A percentile compares a stretch with the other conserved stretches of the same genome.
Evolutionary conservation across 352 stramenopile species (phyloP).

Genomic region (Thraustochytrium sp.): DNA sequence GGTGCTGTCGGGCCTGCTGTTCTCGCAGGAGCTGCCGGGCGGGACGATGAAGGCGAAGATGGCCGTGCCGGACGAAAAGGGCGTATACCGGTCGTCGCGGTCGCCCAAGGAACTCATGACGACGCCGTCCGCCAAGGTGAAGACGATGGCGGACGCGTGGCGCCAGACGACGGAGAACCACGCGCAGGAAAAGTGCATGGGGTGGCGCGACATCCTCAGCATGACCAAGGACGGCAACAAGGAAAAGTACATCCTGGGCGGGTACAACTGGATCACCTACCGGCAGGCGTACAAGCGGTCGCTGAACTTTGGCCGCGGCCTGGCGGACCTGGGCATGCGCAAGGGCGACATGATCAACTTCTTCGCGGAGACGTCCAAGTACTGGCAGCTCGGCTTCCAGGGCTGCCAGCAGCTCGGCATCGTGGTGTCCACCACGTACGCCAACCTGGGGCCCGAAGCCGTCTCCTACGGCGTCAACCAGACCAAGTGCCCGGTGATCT

Average conservation of each 20-base stretch:
- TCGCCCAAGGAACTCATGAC: not conserved
- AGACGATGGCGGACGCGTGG: constrained; percentile 16
- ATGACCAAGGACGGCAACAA: constrained; percentile 43
- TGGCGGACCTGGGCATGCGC: not conserved
- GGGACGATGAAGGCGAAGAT: not conserved
- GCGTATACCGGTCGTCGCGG: not conserved
- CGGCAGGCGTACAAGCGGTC: not conserved
- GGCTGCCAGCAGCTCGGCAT: not conserved
- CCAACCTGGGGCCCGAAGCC: constrained; percentile 42
- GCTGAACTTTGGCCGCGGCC: constrained; percentile 13
- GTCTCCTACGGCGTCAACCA: constrained; percentile 43
- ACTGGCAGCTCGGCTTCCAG: constrained; percentile 35
- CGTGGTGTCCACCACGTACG: constrained; percentile 40
- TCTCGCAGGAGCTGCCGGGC: not conserved
- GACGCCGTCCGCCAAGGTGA: not conserved
- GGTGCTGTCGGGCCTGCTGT: not conserved
- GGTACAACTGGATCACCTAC: constrained; percentile 42
- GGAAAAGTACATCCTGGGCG: constrained; percentile 12
- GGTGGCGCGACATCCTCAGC: constrained; percentile 35
- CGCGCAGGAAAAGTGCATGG: constrained; percentile 15
- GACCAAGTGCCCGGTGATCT: constrained; percentile 38
- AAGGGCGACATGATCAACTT: constrained; percentile 38
- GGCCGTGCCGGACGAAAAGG: not conserved
- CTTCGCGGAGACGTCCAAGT: constrained; percentile 4
- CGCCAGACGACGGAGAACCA: not conserved